Base-by-base conservation (phyloP, 179 eudicot genomes). In the Beta lomatogona region DNA sequence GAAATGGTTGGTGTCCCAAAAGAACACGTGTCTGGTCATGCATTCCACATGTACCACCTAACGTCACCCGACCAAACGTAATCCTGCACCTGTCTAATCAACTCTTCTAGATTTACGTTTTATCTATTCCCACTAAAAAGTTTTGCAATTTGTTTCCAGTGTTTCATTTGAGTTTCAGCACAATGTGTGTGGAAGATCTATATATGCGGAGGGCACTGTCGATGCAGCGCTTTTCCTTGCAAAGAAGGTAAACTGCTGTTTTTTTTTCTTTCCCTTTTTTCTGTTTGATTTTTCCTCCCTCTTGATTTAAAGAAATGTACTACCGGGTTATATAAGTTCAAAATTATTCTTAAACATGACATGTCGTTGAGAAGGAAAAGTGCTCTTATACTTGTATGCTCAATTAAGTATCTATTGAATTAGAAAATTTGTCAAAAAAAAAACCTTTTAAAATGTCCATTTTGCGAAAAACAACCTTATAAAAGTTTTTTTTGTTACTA, bases 141-240 rank as follows among this genome's bases (percentile, higher is more conserved):
- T 55, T 45, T 15, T 28, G 16, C 68, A 76, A 73, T 73, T 48
- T 69, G 4, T 76, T 58, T 86, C 80, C 89, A 95, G 98, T 73
- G 98, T 95, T 64, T 81, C 92, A 31, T 95, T 95, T 75, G 97
- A 95, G 88, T 95, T 93, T 88, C 97, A 94, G 82, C 98, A 94
- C 79, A 93, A 93, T 78, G 98, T 94, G 65, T 95, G 98, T 84
- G 98, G 98, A 83, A 86, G 98, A 89, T 95, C 98, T 55, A 92
- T 95, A 82, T 95, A 95, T 77, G 98, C 98, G 18, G 97, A 95
- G 88, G 98, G 98, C 61, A 91, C 93, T 15, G 91, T 95, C 73
- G 98, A 95, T 90, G 98, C 98, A 48, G 87, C 87, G 22, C 89
- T 95, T 79, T 95, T 91, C 85, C 87, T 95, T 36, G 94, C 97